Base-by-base conservation (phyloP, 306 rosid species). In the Sicyos edulis region DNA sequence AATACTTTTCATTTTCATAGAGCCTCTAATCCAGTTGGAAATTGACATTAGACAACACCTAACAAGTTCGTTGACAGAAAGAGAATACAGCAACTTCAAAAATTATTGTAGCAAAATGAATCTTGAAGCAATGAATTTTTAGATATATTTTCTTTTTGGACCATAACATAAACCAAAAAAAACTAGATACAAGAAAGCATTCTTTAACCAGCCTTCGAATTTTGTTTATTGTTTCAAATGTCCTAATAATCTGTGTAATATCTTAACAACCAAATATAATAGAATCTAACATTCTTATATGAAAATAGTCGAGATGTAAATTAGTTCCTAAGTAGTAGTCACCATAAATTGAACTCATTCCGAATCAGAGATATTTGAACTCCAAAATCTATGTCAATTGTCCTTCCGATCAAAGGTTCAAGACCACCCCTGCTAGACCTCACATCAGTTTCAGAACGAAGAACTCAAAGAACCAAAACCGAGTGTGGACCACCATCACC, bases 401-500 rank as follows among this genome's bases (percentile, higher is more conserved):
- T 47, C 88, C 87, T 68, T 96, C 79, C 59, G 91, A 70, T 91
- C 86, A 22, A 89, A 76, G 78, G 76, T 62, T 64, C 91, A 86
- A 50, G 91, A 88, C 80, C 83, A 76, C 87, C 88, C 37, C 32
- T 76, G 80, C 85, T 76, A 72, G 85, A 73, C 77, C 86, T 75
- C 3, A 77, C 51, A 70, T 79, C 19, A 19, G 82, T 71, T 4
- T 84, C 77, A 72, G 92, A 89, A 68, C 82, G 88, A 81, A 85
- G 82, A 58, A 80, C 83, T 73, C 82, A 81, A 81, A 90, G 85
- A 81, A 92, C 87, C 75, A 90, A 85, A 29, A 92, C 95, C 53
- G 96, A 89, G 34, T 89, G 84, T 87, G 83, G 82, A 56, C 88
- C 84, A 11, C 92, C 91, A 63, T 86, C 86, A 68, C 88, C 96